phyloP scores from a whole-genome alignment of 23 red algal genomes.

The Chondrus crispus region DNA sequence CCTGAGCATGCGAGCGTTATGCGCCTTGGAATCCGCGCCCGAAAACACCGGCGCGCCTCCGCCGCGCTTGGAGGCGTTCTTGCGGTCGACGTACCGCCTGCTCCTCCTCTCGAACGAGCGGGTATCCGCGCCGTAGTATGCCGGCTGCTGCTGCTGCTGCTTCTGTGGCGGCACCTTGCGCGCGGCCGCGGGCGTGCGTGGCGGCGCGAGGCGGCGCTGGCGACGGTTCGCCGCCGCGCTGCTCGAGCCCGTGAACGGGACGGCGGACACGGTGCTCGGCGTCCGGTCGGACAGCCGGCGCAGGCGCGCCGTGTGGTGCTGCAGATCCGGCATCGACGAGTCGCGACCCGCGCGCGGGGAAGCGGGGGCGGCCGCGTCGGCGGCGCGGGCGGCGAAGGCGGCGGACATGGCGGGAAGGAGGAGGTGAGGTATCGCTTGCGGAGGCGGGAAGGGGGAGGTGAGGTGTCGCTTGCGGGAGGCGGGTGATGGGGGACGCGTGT shows the following conservation, averaged over 20 bases:
- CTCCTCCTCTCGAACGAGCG: background rate
- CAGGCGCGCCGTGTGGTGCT: constrained; percentile 4
- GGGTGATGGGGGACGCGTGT: too few relatives aligned
- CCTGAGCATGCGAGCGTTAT: background rate
- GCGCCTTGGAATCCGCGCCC: background rate
- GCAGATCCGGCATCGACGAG: background rate
- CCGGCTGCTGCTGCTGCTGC: background rate
- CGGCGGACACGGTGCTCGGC: background rate
- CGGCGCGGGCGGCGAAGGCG: too few relatives aligned
- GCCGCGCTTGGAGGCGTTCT: background rate
- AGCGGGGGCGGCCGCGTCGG: too few relatives aligned
- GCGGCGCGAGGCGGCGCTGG: background rate
- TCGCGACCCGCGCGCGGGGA: too few relatives aligned
- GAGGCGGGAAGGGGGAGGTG: too few relatives aligned
- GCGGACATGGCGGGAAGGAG: too few relatives aligned
- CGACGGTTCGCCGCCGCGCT: constrained; percentile 1
- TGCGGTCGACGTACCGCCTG: constrained; percentile 24
- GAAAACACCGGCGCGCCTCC: constrained; percentile 25
- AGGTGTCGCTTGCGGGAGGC: too few relatives aligned
- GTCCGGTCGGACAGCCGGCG: background rate
- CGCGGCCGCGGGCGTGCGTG: background rate
- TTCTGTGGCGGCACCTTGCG: background rate
- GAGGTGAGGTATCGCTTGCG: too few relatives aligned
- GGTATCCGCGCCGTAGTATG: constrained; percentile 1
- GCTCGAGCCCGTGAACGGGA: constrained; percentile 14